phyloP scores from a whole-genome alignment of 2,329 filamentous ascomycete species.

The Cladosporium sp. region DNA sequence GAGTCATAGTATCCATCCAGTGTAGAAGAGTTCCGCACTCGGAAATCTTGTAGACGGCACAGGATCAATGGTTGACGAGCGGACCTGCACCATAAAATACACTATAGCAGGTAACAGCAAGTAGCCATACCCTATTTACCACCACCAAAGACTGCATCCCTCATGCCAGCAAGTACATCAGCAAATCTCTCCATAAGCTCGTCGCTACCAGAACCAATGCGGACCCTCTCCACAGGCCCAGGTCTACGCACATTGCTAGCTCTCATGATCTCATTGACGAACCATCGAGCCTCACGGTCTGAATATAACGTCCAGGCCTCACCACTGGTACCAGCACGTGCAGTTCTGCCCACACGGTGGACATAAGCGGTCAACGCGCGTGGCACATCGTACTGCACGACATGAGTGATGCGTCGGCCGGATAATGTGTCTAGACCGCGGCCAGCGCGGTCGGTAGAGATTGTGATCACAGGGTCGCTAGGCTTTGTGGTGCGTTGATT shows the following conservation, averaged over 20 bases:
- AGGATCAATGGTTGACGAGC: too few species aligned
- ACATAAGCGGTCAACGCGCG: slow-evolving; percentile 77
- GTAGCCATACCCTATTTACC: not conserved
- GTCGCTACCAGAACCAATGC: slow-evolving; percentile 16
- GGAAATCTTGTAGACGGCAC: too few species aligned
- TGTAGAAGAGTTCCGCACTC: too few species aligned
- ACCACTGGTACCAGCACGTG: slow-evolving; percentile 70
- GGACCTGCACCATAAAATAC: not conserved
- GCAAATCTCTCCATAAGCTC: slow-evolving; percentile 40
- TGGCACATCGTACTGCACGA: slow-evolving; percentile 92
- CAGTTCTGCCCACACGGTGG: slow-evolving; percentile 87
- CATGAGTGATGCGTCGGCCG: slow-evolving; percentile 65
- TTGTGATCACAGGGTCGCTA: slow-evolving; percentile 63
- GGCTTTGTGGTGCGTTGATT: slow-evolving; percentile 54
- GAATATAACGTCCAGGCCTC: slow-evolving; percentile 83
- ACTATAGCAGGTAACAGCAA: not conserved
- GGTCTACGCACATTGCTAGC: slow-evolving; percentile 48
- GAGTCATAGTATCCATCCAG: too few species aligned
- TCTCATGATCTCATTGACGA: slow-evolving; percentile 75
- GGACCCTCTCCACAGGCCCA: slow-evolving; percentile 40
- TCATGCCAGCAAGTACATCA: slow-evolving; percentile 57
- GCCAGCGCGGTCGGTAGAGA: slow-evolving; percentile 89
- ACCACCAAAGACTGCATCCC: slow-evolving; percentile 51
- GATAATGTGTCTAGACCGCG: slow-evolving; percentile 67
- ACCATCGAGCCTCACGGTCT: slow-evolving; percentile 83